These are phyloP conservation scores for Pichia phayaonensis DNA, from an alignment of 805 yeast genomes.

Conservation along the genomic window DNA sequence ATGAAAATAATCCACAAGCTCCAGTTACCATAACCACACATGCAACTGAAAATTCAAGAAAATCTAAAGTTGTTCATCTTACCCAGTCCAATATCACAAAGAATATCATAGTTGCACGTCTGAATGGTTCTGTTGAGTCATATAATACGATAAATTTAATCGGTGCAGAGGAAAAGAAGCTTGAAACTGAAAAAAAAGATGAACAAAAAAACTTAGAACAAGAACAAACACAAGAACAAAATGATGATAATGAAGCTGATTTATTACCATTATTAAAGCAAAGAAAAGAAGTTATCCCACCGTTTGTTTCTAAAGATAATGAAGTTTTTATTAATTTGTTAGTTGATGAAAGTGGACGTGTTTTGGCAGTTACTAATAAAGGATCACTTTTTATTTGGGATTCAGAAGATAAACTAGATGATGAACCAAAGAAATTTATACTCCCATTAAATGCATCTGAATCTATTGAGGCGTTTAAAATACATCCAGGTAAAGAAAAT, in stretches of 20 bases:
- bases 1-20: constrained; percentile 28
- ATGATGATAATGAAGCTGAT: constrained; percentile 5
- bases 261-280: constrained; percentile 5
- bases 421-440: constrained; percentile 26
- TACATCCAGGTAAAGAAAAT: constrained; percentile 19
- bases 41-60: constrained; percentile 24
- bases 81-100: constrained; percentile 20
- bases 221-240: not conserved
- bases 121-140: constrained; percentile 35
- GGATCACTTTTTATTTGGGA: constrained; percentile 13
- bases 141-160: constrained; percentile 25
- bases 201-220: not conserved
- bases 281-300: constrained; percentile 1
- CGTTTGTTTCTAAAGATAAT: not conserved
- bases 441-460: constrained; percentile 29
- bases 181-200: not conserved
- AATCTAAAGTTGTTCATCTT: constrained; percentile 30
- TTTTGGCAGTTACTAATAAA: constrained; percentile 9
- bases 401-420: constrained; percentile 8
- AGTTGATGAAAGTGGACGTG: constrained; percentile 9
- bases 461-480: constrained; percentile 14
- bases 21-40: constrained; percentile 43
- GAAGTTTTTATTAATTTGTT: constrained; percentile 19
- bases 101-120: constrained; percentile 35
- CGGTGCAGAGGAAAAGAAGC: constrained; percentile 1